A percentile compares a stretch with the other conserved stretches of the same genome.
These are phyloP conservation scores for Aspergillus hancockii DNA, from an alignment of 495 filamentous ascomycete species.

Conservation along the genomic window DNA sequence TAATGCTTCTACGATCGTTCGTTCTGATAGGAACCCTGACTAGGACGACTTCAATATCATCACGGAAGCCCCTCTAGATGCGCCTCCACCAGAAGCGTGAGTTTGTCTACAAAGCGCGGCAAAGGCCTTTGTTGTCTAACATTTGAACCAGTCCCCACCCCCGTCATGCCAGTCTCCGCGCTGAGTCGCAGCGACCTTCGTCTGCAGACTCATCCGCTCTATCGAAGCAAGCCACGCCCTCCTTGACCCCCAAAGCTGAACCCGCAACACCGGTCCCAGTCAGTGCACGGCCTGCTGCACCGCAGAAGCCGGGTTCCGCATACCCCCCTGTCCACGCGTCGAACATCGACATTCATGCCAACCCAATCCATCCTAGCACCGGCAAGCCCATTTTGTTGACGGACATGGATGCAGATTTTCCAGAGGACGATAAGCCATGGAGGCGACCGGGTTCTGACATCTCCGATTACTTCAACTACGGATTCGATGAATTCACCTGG, in stretches of 20 bases:
- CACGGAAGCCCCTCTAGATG: slow-evolving; percentile 76
- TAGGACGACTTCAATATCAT: slow-evolving; percentile 92
- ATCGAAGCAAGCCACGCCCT: slow-evolving; percentile 35
- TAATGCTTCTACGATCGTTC: slow-evolving; percentile 5
- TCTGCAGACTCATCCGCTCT: slow-evolving; percentile 47
- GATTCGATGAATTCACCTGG: slow-evolving; percentile 99
- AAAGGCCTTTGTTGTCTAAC: slow-evolving; percentile 13
- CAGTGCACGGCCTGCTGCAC: slow-evolving; percentile 38
- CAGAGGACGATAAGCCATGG: slow-evolving; percentile 86
- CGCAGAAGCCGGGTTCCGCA: slow-evolving; percentile 54
- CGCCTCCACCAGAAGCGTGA: slow-evolving; percentile 66
- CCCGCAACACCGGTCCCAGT: slow-evolving; percentile 41
- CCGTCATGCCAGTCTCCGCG: slow-evolving; percentile 52
- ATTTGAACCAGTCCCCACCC: slow-evolving; percentile 35
- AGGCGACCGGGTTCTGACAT: slow-evolving; percentile 92
- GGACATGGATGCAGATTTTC: slow-evolving; percentile 78
- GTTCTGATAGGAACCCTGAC: slow-evolving; percentile 18
- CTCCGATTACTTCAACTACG: slow-evolving; percentile 98
- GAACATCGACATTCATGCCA: slow-evolving; percentile 80
- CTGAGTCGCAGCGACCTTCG: slow-evolving; percentile 63
- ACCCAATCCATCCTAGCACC: slow-evolving; percentile 70
- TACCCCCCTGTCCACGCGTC: slow-evolving; percentile 72
- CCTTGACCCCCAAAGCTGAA: slow-evolving; percentile 46
- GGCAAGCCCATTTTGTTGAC: slow-evolving; percentile 74
- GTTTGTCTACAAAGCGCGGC: slow-evolving; percentile 8